Evolutionary conservation across 768 basidiomycete genomes (phyloP).

Genomic region (Cyclocybe aegerita): DNA sequence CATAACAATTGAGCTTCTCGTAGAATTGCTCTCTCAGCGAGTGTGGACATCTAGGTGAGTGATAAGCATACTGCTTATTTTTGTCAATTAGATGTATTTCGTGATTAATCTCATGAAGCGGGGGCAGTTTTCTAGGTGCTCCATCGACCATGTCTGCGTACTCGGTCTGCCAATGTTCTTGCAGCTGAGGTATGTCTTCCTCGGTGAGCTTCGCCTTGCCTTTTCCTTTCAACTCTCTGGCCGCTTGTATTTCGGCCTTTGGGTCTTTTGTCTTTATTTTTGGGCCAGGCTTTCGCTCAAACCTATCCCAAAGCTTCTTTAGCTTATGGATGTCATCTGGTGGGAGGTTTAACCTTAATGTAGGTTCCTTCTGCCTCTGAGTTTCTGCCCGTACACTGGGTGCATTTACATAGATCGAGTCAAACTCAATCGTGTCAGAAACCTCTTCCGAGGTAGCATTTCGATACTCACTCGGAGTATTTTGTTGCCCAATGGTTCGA

Average conservation of each 20-base stretch:
- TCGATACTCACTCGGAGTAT: not conserved
- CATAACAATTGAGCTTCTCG: constrained; percentile 31
- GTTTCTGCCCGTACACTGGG: too few relatives aligned
- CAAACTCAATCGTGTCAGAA: not conserved
- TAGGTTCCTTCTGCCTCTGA: too few relatives aligned
- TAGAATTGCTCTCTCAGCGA: constrained; percentile 24
- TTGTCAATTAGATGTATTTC: constrained; percentile 29
- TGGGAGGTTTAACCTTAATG: not conserved
- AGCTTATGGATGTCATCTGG: not conserved
- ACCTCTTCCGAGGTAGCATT: not conserved
- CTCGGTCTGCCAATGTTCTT: constrained; percentile 3
- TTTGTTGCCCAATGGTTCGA: not conserved
- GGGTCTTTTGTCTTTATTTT: not conserved
- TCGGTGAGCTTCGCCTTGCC: not conserved
- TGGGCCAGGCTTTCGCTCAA: not conserved
- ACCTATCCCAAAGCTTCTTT: not conserved
- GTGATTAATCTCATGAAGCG: constrained; percentile 8
- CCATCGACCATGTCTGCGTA: constrained; percentile 5
- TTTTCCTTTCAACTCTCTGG: constrained; percentile 3
- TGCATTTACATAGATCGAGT: too few relatives aligned
- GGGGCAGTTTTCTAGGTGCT: constrained; percentile 4
- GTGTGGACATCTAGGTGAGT: constrained; percentile 30
- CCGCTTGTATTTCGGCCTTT: not conserved
- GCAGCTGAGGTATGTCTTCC: constrained; percentile 5
- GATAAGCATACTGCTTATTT: constrained; percentile 26